Evolutionary conservation across 371 early-diverging fungal genomes (phyloP).

Genomic region (Rhizopus arrhizus): DNA sequence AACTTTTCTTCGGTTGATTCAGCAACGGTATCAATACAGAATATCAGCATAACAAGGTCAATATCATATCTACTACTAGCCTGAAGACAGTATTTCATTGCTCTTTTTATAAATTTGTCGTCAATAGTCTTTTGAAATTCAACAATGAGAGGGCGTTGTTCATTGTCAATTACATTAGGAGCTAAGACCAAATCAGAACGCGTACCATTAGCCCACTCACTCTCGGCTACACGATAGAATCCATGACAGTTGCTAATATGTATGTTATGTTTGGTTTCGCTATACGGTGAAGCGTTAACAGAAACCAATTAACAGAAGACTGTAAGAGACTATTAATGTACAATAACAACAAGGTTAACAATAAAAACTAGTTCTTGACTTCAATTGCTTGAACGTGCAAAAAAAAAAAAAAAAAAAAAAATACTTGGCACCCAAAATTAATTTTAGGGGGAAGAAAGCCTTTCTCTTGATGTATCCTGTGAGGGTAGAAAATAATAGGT

Average conservation of each 20-base stretch:
- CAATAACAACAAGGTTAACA: too few species aligned
- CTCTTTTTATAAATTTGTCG: not conserved
- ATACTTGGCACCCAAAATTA: too few species aligned
- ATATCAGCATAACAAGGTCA: not conserved
- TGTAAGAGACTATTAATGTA: too few species aligned
- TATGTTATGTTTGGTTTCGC: too few species aligned
- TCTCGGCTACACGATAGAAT: not conserved
- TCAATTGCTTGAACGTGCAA: too few species aligned
- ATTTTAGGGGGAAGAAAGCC: too few species aligned
- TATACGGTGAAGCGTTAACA: too few species aligned
- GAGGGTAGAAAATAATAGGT: too few species aligned
- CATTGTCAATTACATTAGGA: not conserved
- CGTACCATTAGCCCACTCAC: constrained; percentile 1
- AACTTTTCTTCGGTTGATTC: not conserved
- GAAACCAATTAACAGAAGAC: too few species aligned
- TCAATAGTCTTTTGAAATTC: constrained; percentile 3
- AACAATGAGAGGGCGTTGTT: not conserved
- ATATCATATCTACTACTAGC: constrained; percentile 3
- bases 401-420: too few species aligned
- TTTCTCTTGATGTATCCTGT: too few species aligned
- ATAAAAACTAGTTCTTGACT: too few species aligned
- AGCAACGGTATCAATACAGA: constrained; percentile 1
- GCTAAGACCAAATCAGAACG: not conserved
- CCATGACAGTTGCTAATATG: not conserved
- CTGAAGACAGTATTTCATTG: not conserved